A percentile compares a stretch with the other conserved stretches of the same genome.
These are phyloP conservation scores for Artemisia tridentata DNA, from an alignment of 129 eudicot genomes.

Conservation along the genomic window DNA sequence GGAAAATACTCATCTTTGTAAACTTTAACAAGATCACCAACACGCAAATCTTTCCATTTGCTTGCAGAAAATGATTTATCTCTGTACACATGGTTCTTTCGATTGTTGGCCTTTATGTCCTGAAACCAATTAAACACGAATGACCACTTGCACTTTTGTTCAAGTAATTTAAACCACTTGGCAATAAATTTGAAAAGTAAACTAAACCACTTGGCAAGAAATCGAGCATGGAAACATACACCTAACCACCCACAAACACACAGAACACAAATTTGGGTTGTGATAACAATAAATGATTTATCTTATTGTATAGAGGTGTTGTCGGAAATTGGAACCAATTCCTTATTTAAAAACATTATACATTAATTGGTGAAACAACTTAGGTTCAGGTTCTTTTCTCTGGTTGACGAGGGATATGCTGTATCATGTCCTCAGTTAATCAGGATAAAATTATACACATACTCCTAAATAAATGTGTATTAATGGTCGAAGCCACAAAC, in stretches of 20 bases:
- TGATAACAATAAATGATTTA: neutral
- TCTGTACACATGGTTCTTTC: slow-evolving; percentile 55
- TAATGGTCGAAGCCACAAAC: slow-evolving; percentile 11
- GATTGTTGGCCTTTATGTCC: slow-evolving; percentile 92
- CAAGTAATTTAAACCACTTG: slow-evolving; percentile 18
- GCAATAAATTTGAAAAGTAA: neutral
- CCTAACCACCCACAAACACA: neutral
- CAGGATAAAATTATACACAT: slow-evolving; percentile 1
- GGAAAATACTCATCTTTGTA: slow-evolving; percentile 87
- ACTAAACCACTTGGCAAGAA: slow-evolving; percentile 6
- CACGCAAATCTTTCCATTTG: slow-evolving; percentile 79
- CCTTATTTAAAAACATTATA: slow-evolving; percentile 13
- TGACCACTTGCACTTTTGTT: slow-evolving; percentile 14
- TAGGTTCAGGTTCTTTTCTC: neutral
- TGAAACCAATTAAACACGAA: slow-evolving; percentile 33
- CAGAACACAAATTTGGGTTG: neutral
- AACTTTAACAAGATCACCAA: slow-evolving; percentile 86
- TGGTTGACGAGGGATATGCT: neutral
- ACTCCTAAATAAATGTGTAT: neutral
- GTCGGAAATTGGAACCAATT: neutral
- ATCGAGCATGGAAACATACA: slow-evolving; percentile 10
- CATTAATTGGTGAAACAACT: neutral
- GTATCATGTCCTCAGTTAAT: neutral
- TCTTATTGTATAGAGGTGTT: neutral
- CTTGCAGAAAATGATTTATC: slow-evolving; percentile 43